Conservation (phyloP, 495 filamentous ascomycete genomes). For the Lepraria neglecta region DNA sequence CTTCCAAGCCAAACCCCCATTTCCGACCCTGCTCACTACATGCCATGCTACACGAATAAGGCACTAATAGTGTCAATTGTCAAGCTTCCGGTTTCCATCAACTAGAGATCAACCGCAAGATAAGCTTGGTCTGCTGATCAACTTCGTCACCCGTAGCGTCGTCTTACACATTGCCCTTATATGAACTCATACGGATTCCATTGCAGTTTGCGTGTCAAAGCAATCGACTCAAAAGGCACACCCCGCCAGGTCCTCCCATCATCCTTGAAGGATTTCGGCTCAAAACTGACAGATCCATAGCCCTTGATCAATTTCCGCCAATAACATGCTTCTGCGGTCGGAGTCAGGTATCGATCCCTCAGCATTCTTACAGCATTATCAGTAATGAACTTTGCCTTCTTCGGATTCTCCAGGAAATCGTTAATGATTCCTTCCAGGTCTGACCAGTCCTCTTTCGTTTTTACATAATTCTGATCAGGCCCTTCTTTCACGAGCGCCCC, state of each 20-base stretch:
- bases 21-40: no score
- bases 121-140: no score
- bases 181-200: slow-evolving; percentile 9
- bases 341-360: slow-evolving; percentile 53
- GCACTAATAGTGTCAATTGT: no score
- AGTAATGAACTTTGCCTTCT: slow-evolving; percentile 49
- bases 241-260: slow-evolving; percentile 34
- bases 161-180: no score
- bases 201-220: slow-evolving; percentile 20
- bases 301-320: slow-evolving; percentile 49
- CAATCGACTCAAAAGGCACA: slow-evolving; percentile 35
- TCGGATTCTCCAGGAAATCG: slow-evolving; percentile 43
- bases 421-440: slow-evolving; percentile 50
- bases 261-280: slow-evolving; percentile 36
- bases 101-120: no score
- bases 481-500: slow-evolving; percentile 39
- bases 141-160: no score
- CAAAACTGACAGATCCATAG: slow-evolving; percentile 44
- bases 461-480: slow-evolving; percentile 54
- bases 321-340: slow-evolving; percentile 55
- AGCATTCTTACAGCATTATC: slow-evolving; percentile 49
- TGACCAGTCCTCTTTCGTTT: slow-evolving; percentile 49
- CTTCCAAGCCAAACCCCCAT: no score
- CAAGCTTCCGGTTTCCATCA: no score
- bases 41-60: no score